A percentile compares a stretch with the other conserved stretches of the same genome.
Evolutionary conservation across 2,329 filamentous ascomycete genomes (phyloP).

Genomic region (Sporothrix pseudoabietina): DNA sequence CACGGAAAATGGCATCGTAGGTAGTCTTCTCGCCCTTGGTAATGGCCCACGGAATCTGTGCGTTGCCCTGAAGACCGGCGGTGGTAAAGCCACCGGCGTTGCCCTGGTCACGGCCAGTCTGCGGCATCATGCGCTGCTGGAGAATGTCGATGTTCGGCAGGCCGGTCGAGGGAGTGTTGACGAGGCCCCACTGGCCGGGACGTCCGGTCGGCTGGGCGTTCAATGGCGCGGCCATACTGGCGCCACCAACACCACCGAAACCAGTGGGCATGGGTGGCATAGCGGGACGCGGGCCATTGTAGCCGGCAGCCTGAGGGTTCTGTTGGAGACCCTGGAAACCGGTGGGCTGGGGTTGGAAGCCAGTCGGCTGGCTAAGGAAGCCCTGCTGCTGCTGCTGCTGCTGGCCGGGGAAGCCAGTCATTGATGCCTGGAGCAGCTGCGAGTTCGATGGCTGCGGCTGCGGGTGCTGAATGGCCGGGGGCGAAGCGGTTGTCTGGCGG

Average conservation of each 20-base stretch:
- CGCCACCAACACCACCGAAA: constrained; percentile 57
- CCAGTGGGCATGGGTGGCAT: constrained; percentile 78
- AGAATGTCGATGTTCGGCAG: constrained; percentile 92
- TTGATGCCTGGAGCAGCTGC: constrained; percentile 64
- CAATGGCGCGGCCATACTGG: constrained; percentile 68
- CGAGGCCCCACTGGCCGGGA: constrained; percentile 97
- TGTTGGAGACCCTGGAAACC: constrained; percentile 64
- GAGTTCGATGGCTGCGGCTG: constrained; percentile 74
- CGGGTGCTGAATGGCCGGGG: constrained; percentile 65
- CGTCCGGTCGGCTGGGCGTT: constrained; percentile 92
- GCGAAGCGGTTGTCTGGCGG: constrained; percentile 52
- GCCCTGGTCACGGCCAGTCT: constrained; percentile 81
- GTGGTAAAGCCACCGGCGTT: constrained; percentile 66
- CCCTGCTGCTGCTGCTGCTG: constrained; percentile 54
- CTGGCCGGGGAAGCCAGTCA: constrained; percentile 67
- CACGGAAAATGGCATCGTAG: constrained; percentile 91
- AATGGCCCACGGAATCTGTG: constrained; percentile 95
- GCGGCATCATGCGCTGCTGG: constrained; percentile 95
- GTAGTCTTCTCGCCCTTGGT: constrained; percentile 98
- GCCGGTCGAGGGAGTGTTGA: constrained; percentile 87
- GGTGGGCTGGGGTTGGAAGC: constrained; percentile 68
- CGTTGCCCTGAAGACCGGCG: constrained; percentile 85
- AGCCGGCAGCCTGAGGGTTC: constrained; percentile 76
- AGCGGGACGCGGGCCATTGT: constrained; percentile 76
- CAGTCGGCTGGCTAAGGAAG: constrained; percentile 59